These are phyloP conservation scores for Mentha longifolia DNA, from an alignment of 257 asterid genomes.

Conservation along the genomic window DNA sequence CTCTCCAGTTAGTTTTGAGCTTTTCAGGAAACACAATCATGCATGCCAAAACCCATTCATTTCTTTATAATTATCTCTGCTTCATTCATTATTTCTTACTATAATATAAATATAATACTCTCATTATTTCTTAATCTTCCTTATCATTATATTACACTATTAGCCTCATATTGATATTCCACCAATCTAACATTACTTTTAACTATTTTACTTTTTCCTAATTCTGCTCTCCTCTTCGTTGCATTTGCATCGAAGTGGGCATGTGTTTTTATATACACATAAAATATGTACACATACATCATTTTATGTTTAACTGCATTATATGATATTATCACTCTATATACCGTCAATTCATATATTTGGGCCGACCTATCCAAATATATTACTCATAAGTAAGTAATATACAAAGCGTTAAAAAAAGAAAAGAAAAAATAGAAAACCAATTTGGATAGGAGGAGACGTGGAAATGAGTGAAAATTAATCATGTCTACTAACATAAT, in stretches of 20 bases:
- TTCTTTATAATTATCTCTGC: constrained; percentile 40
- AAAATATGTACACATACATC: no score
- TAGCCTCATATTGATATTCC: not conserved
- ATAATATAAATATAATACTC: constrained; percentile 23
- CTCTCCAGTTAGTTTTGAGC: constrained; percentile 36
- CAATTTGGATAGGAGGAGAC: not conserved
- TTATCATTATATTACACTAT: not conserved
- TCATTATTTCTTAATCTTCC: constrained; percentile 31
- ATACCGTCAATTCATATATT: no score
- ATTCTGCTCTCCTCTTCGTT: no score
- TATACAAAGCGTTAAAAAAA: not conserved
- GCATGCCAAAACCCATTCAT: constrained; percentile 50
- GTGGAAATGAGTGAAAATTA: constrained; percentile 1
- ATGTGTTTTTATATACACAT: no score
- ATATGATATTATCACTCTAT: no score
- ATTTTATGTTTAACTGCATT: no score
- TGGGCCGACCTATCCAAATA: no score
- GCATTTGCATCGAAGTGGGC: no score
- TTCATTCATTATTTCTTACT: not conserved
- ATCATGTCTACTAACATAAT: no score
- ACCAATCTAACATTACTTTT: not conserved
- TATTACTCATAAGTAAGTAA: no score
- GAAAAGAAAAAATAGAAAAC: not conserved
- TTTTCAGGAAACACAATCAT: constrained; percentile 71
- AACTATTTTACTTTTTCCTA: not conserved